Conservation (phyloP, 2,329 filamentous ascomycete genomes). For the Podosphaera xanthii region DNA sequence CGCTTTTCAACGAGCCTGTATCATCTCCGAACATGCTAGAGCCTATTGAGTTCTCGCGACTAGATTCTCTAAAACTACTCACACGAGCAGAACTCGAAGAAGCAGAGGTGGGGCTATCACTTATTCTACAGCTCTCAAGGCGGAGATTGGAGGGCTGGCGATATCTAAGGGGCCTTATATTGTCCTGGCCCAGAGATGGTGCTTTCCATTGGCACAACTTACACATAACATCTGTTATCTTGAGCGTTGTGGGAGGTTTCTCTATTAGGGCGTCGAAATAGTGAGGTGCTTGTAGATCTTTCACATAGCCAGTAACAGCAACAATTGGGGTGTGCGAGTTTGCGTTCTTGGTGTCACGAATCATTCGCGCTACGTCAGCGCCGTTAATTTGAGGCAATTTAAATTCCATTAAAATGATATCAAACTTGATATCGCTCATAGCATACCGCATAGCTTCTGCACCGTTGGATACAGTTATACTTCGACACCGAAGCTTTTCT, state of each 20-base stretch:
- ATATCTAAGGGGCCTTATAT: slow-evolving; percentile 26
- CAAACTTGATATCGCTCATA: slow-evolving; percentile 93
- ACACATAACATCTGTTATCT: slow-evolving; percentile 70
- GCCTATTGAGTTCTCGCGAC: slow-evolving; percentile 69
- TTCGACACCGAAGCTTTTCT: slow-evolving; percentile 85
- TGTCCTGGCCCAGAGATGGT: slow-evolving; percentile 28
- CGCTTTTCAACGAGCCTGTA: slow-evolving; percentile 51
- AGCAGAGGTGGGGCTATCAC: slow-evolving; percentile 51
- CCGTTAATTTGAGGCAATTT: slow-evolving; percentile 88
- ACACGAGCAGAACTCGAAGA: slow-evolving; percentile 50
- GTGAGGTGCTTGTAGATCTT: slow-evolving; percentile 82
- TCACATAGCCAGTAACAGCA: slow-evolving; percentile 91
- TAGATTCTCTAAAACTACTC: slow-evolving; percentile 57
- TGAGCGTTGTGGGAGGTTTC: slow-evolving; percentile 84
- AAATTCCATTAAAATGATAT: slow-evolving; percentile 96
- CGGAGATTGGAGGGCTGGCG: slow-evolving; percentile 41
- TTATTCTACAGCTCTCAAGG: slow-evolving; percentile 36
- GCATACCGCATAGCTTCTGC: slow-evolving; percentile 83
- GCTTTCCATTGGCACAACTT: slow-evolving; percentile 87
- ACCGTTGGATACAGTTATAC: slow-evolving; percentile 75
- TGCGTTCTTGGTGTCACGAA: slow-evolving; percentile 84
- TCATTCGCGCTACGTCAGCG: slow-evolving; percentile 89
- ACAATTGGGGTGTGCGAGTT: slow-evolving; percentile 92
- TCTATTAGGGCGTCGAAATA: slow-evolving; percentile 91
- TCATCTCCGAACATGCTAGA: slow-evolving; percentile 67